Evolutionary conservation across 768 basidiomycete genomes (phyloP).

Genomic region (Coprinopsis strossmayeri): DNA sequence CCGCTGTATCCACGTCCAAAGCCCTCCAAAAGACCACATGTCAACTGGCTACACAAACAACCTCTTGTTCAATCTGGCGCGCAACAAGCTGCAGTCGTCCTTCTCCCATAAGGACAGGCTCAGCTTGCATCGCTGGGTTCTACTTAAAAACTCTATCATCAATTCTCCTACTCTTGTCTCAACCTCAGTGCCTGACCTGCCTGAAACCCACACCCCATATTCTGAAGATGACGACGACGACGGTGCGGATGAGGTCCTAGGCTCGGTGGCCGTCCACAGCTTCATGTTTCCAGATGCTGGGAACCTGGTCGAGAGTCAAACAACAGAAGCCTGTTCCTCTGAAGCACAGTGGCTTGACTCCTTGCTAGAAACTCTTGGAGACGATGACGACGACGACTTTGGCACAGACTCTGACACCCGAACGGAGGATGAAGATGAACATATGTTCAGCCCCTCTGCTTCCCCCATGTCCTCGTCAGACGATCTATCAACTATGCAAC

Average conservation of each 20-base stretch:
- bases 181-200: conserved; percentile 25
- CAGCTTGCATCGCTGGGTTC: conserved; percentile 82
- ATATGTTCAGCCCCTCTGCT: conserved; percentile 50
- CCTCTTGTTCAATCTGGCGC: conserved; percentile 63
- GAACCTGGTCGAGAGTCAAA: conserved; percentile 36
- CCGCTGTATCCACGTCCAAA: conserved; percentile 4
- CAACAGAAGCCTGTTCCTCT: conserved; percentile 36
- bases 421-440: conserved; percentile 61
- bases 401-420: conserved; percentile 36
- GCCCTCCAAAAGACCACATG: conserved; percentile 27
- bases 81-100: conserved; percentile 66
- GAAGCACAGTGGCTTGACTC: conserved; percentile 84
- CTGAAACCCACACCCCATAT: conserved; percentile 24
- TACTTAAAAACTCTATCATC: conserved; percentile 79
- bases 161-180: conserved; percentile 38
- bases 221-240: conserved; percentile 30
- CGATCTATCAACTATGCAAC: conserved; percentile 41
- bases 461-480: conserved; percentile 78
- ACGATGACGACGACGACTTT: conserved; percentile 60
- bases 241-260: conserved; percentile 40
- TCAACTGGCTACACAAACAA: conserved; percentile 40
- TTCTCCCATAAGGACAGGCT: conserved; percentile 55
- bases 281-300: conserved; percentile 81
- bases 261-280: conserved; percentile 51
- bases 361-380: conserved; percentile 65